phyloP scores from a whole-genome alignment of 2,329 filamentous ascomycete genomes.

The Penicillium sp. region DNA sequence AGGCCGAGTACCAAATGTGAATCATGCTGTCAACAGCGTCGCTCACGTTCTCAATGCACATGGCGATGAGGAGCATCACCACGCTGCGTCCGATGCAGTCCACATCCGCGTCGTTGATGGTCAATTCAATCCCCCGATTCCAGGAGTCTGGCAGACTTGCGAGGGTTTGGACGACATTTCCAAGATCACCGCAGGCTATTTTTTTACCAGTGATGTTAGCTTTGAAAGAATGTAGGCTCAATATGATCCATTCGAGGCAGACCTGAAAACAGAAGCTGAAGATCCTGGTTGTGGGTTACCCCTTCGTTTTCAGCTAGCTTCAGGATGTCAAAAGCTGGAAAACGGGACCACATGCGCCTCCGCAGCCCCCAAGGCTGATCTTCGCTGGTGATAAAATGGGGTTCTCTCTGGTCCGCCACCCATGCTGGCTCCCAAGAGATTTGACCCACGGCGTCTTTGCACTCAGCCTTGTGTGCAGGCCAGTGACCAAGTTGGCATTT shows the following conservation, averaged over 20 bases:
- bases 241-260: too few species aligned
- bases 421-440: neutral
- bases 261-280: neutral
- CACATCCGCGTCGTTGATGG: neutral
- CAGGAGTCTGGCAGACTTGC: neutral
- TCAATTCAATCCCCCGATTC: neutral
- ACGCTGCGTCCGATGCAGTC: neutral
- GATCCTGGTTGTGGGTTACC: neutral
- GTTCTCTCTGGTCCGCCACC: neutral
- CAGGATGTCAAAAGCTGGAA: neutral
- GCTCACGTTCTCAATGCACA: neutral
- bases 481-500: neutral
- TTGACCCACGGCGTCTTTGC: neutral
- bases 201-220: neutral
- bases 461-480: neutral
- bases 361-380: too few species aligned
- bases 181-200: neutral
- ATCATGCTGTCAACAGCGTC: conserved; percentile 31
- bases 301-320: neutral
- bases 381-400: too few species aligned
- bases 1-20: conserved; percentile 45
- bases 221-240: too few species aligned
- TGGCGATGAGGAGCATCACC: neutral
- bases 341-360: neutral
- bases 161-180: neutral